These are phyloP conservation scores for Penicillium antarcticum DNA, from an alignment of 495 filamentous ascomycete species.

Conservation along the genomic window DNA sequence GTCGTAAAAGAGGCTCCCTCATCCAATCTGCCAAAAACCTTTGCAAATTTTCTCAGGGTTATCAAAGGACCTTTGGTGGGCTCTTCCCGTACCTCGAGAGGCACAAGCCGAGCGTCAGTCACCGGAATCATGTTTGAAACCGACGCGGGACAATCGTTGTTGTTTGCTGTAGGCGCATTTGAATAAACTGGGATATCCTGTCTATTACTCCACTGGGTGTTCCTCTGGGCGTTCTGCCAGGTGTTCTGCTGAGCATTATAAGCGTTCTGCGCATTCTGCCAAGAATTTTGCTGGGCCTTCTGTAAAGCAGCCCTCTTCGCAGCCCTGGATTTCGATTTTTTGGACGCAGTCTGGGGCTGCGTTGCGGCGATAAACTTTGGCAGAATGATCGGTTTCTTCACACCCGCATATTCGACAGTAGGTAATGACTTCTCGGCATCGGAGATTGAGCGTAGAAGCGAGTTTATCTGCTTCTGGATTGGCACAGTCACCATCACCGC, in stretches of 20 bases:
- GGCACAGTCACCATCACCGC: not conserved
- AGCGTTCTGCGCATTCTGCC: too few relatives aligned
- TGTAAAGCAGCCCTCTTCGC: too few relatives aligned
- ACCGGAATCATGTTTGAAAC: conserved; percentile 23
- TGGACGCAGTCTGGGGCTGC: too few relatives aligned
- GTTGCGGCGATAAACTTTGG: not conserved
- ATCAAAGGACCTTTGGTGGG: conserved; percentile 11
- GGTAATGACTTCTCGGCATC: not conserved
- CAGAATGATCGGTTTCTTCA: not conserved
- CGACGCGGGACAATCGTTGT: not conserved
- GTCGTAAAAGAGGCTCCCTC: not conserved
- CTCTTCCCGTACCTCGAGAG: conserved; percentile 3
- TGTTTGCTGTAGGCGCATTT: not conserved
- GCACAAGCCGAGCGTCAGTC: conserved; percentile 14
- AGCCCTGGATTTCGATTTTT: too few relatives aligned
- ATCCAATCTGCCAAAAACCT: not conserved
- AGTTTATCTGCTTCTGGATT: not conserved
- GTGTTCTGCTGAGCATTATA: too few relatives aligned
- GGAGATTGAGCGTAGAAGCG: not conserved
- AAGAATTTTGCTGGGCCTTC: too few relatives aligned
- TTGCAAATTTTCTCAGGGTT: not conserved
- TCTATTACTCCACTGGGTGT: too few relatives aligned
- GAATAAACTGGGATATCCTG: too few relatives aligned
- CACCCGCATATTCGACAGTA: not conserved
- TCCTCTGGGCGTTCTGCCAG: too few relatives aligned